Percentiles rank a stretch among this genome's conserved stretches.
phyloP scores from a whole-genome alignment of 768 basidiomycete species.

The Sporobolomyces roseus region DNA sequence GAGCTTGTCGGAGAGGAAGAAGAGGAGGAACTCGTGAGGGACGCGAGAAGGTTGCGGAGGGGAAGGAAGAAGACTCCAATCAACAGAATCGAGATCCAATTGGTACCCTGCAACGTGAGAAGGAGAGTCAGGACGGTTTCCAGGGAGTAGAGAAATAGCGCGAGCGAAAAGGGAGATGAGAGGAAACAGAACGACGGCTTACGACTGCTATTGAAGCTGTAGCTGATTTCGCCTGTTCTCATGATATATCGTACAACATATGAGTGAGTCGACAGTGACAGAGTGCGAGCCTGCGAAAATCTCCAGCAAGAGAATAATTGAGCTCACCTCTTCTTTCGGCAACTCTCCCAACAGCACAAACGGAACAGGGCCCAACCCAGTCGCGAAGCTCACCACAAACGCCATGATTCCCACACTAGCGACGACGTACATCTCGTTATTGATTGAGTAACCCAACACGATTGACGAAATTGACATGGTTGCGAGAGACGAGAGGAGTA shows the following conservation, averaged over 20 bases:
- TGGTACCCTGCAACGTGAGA: slow-evolving; percentile 39
- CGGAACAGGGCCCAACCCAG: slow-evolving; percentile 86
- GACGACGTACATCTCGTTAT: slow-evolving; percentile 43
- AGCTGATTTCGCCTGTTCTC: slow-evolving; percentile 47
- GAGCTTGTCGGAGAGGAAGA: slow-evolving; percentile 38
- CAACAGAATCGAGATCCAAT: slow-evolving; percentile 79
- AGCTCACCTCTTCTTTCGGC: slow-evolving; percentile 64
- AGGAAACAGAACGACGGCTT: no score
- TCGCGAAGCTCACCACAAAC: slow-evolving; percentile 69
- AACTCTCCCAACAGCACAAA: slow-evolving; percentile 90
- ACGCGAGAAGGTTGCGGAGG: slow-evolving; percentile 66
- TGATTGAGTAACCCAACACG: slow-evolving; percentile 46
- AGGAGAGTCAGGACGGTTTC: no score
- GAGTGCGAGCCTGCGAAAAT: no score
- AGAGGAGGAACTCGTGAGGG: slow-evolving; percentile 30
- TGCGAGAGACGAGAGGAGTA: slow-evolving; percentile 47
- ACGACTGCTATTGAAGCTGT: slow-evolving; percentile 47
- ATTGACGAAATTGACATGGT: slow-evolving; percentile 47
- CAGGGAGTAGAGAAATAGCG: slow-evolving; percentile 48
- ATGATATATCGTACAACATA: no score
- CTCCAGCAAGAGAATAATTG: not conserved
- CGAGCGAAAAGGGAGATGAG: no score
- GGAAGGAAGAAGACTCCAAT: slow-evolving; percentile 83
- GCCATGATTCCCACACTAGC: slow-evolving; percentile 46
- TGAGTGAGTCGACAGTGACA: no score